Base-by-base conservation (phyloP, 805 yeast species). In the Cyberlindnera veronae region DNA sequence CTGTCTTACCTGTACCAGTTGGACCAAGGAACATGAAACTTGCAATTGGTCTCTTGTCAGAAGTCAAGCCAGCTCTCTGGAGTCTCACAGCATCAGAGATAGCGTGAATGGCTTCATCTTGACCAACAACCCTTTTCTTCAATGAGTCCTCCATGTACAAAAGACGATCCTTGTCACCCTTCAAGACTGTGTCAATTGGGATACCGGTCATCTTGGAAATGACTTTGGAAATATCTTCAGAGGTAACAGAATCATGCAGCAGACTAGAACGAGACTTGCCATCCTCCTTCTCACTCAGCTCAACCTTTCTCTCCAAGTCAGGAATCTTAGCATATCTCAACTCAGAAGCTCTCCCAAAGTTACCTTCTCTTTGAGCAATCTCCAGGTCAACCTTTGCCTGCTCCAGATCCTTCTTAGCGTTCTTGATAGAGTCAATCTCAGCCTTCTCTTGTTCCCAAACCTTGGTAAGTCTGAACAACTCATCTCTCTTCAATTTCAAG, bases 1-100 rank as follows among this genome's bases (percentile, higher is more conserved):
- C 98, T 1, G 99, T 93, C 64, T 91, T 91, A 67, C 99, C 99
- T 0, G 98, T 91, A 67, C 99, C 99, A 0, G 99, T 93, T 39
- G 99, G 98, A 17, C 99, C 99, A 50, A 93, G 70, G 64, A 93
- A 93, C 84, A 91, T 83, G 63, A 93, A 93, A 40, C 95, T 84
- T 1, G 97, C 98, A 54, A 91, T 90, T 6, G 99, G 99, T 46
- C 97, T 76, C 63, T 85, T 85, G 48, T 89, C 96, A 61, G 86
- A 84, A 9, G 98, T 91, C 44, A 91, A 75, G 1, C 99, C 99
- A 0, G 99, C 99, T 57, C 99, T 77, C 61, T 93, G 99, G 44
- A 91, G 70, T 62, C 97, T 81, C 13, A 91, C 98, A 2, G 98
- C 96, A 62, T 90, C 95, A 0, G 96, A 74, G 36, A 91, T 83